Conservation (phyloP, 768 basidiomycete species). For the Serendipita vermifera region DNA sequence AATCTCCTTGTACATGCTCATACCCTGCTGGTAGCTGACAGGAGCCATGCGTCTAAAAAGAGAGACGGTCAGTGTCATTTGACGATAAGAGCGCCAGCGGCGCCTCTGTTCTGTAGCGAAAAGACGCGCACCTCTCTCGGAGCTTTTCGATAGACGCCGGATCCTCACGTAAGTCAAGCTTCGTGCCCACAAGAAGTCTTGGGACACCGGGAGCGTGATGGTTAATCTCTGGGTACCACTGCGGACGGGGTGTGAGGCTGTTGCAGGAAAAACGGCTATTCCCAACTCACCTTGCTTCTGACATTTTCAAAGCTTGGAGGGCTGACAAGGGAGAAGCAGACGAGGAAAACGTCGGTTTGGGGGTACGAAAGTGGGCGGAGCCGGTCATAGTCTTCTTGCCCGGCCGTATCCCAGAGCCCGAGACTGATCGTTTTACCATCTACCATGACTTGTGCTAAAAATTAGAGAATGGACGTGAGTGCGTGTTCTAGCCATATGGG, state of each 20-base stretch:
- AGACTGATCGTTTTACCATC: slow-evolving; percentile 97
- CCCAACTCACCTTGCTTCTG: slow-evolving; percentile 67
- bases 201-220: slow-evolving; percentile 95
- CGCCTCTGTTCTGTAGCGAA: no score
- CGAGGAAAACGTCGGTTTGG: slow-evolving; percentile 97
- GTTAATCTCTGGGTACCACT: slow-evolving; percentile 96
- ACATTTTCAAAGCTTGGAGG: slow-evolving; percentile 99
- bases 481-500: no score
- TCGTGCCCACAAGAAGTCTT: slow-evolving; percentile 89
- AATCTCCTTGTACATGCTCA: slow-evolving; percentile 84
- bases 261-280: slow-evolving; percentile 15
- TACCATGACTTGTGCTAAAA: slow-evolving; percentile 83
- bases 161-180: slow-evolving; percentile 95
- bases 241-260: not conserved
- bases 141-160: slow-evolving; percentile 84
- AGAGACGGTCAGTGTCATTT: not conserved
- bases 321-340: slow-evolving; percentile 96
- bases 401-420: slow-evolving; percentile 99
- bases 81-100: not conserved
- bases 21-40: slow-evolving; percentile 83
- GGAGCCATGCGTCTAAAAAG: slow-evolving; percentile 77
- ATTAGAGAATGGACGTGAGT: no score
- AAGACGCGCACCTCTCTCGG: slow-evolving; percentile 57
- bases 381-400: slow-evolving; percentile 98
- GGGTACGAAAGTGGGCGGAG: slow-evolving; percentile 97